phyloP scores from a whole-genome alignment of 495 filamentous ascomycete species.

The Xylaria venustula region DNA sequence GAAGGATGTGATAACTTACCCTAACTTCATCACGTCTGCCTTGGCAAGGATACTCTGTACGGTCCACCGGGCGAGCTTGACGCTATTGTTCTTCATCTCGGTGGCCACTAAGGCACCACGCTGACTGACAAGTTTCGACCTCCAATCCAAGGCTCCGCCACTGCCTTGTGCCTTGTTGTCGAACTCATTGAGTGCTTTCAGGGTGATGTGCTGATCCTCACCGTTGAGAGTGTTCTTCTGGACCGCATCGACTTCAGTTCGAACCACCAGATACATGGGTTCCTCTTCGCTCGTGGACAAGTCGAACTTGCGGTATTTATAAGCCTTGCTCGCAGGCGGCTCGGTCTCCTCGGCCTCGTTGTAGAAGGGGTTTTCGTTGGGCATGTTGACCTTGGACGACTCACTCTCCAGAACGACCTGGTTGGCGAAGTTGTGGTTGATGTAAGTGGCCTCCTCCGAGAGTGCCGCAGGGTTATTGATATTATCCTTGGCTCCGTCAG shows the following conservation, averaged over 20 bases:
- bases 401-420: conserved; percentile 86
- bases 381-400: conserved; percentile 72
- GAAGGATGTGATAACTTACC: conserved; percentile 49
- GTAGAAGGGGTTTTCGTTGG: conserved; percentile 95
- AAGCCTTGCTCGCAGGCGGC: conserved; percentile 89
- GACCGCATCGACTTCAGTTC: conserved; percentile 93
- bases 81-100: conserved; percentile 99
- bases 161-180: conserved; percentile 95
- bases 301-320: conserved; percentile 97
- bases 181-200: conserved; percentile 98
- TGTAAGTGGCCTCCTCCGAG: conserved; percentile 95
- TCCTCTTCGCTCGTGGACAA: conserved; percentile 89
- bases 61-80: conserved; percentile 96
- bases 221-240: conserved; percentile 88
- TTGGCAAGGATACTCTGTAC: conserved; percentile 93
- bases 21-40: conserved; percentile 96
- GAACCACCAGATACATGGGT: conserved; percentile 86
- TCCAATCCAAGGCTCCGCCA: conserved; percentile 93
- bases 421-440: conserved; percentile 98
- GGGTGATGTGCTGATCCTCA: conserved; percentile 83
- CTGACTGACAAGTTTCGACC: conserved; percentile 86
- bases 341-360: conserved; percentile 89
- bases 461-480: conserved; percentile 91
- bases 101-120: conserved; percentile 95
- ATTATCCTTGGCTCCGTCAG: conserved; percentile 88